phyloP scores from a whole-genome alignment of 2,329 filamentous ascomycete genomes.

The Cladosporium sp. region DNA sequence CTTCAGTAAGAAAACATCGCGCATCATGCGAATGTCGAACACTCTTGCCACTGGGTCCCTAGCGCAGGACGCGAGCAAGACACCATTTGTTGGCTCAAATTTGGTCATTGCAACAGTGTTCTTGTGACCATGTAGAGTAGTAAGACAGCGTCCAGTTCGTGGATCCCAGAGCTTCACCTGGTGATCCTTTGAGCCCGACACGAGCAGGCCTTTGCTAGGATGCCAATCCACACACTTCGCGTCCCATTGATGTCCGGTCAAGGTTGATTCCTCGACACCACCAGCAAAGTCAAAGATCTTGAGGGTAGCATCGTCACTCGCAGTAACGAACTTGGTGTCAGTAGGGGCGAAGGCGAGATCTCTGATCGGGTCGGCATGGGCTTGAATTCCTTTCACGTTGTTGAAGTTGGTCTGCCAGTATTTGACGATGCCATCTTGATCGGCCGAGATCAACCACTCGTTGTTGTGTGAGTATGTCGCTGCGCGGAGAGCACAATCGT shows the following conservation, averaged over 20 bases:
- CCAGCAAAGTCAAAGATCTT: constrained; percentile 97
- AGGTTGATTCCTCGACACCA: constrained; percentile 76
- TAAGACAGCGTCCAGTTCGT: constrained; percentile 84
- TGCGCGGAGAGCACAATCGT: constrained; percentile 82
- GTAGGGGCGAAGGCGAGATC: constrained; percentile 92
- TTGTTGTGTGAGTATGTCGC: constrained; percentile 90
- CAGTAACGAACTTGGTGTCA: constrained; percentile 94
- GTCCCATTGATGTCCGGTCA: constrained; percentile 97
- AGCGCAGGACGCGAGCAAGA: constrained; percentile 86
- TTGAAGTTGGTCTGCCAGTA: constrained; percentile 99
- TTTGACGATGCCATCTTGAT: constrained; percentile 93
- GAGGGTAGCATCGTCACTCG: constrained; percentile 87
- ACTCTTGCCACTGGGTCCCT: constrained; percentile 90
- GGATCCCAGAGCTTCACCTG: constrained; percentile 98
- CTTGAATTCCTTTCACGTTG: constrained; percentile 92
- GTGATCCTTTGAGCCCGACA: constrained; percentile 97
- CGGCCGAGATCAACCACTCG: constrained; percentile 94
- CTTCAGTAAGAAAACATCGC: constrained; percentile 88
- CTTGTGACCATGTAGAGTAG: constrained; percentile 94
- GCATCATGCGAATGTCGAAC: constrained; percentile 97
- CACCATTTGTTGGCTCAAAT: constrained; percentile 83
- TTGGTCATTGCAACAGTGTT: constrained; percentile 92
- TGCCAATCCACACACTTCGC: constrained; percentile 98
- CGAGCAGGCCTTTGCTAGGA: constrained; percentile 87
- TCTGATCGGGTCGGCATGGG: constrained; percentile 84